These are phyloP conservation scores for Phytophthora uliginosa DNA, from an alignment of 352 stramenopile genomes.

Conservation along the genomic window DNA sequence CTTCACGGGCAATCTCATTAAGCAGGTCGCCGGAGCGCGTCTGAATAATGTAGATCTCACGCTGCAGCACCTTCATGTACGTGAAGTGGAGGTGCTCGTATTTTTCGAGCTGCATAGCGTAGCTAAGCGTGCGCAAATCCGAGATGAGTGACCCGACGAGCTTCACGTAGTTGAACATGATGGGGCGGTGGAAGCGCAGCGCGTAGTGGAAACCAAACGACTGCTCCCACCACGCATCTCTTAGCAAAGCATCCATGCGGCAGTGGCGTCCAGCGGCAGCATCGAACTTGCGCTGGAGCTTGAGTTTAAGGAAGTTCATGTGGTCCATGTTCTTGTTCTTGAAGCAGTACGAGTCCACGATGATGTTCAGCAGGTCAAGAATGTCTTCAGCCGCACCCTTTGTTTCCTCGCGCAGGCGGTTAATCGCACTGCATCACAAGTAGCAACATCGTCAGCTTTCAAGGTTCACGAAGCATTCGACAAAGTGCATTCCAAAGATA, in stretches of 20 bases:
- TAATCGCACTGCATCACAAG: constrained; percentile 54
- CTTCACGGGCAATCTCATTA: constrained; percentile 71
- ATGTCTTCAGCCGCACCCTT: constrained; percentile 59
- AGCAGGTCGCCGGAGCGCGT: constrained; percentile 69
- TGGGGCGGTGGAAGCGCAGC: constrained; percentile 74
- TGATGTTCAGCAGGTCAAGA: constrained; percentile 80
- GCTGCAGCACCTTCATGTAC: constrained; percentile 83
- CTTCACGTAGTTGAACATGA: constrained; percentile 78
- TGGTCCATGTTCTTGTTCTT: constrained; percentile 88
- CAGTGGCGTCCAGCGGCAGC: constrained; percentile 51
- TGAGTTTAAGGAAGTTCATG: constrained; percentile 83
- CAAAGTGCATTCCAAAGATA: constrained; percentile 8
- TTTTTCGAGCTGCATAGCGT: constrained; percentile 83
- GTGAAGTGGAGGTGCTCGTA: constrained; percentile 76
- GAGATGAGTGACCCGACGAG: constrained; percentile 73
- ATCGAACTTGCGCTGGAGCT: constrained; percentile 82
- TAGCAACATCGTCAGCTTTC: constrained; percentile 15
- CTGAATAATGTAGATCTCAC: constrained; percentile 84
- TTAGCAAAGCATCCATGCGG: constrained; percentile 66
- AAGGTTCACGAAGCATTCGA: not conserved
- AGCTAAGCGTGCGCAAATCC: constrained; percentile 74
- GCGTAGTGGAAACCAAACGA: constrained; percentile 69
- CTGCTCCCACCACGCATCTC: constrained; percentile 88
- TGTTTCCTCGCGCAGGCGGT: constrained; percentile 56
- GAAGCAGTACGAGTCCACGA: constrained; percentile 89